Percentiles rank a stretch among this genome's conserved stretches.
These are phyloP conservation scores for Starmerella stellata DNA, from an alignment of 805 yeast genomes.

Conservation along the genomic window DNA sequence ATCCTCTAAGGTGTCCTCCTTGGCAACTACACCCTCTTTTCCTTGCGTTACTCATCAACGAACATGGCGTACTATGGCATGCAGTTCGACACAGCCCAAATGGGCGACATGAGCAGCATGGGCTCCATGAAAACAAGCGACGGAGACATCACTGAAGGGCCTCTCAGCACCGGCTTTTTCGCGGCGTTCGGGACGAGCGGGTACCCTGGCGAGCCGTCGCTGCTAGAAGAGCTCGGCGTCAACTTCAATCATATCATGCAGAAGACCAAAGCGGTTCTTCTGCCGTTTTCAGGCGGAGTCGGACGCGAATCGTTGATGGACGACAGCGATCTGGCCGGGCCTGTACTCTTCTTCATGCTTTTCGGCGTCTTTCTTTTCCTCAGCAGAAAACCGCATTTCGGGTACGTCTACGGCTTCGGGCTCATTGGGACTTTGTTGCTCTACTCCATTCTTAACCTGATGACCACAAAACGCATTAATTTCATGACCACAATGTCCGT, in stretches of 20 bases:
- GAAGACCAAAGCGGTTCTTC: slow-evolving; percentile 68
- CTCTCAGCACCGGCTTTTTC: slow-evolving; percentile 53
- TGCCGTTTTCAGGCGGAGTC: slow-evolving; percentile 39
- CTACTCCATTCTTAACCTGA: slow-evolving; percentile 67
- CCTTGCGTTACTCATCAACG: not conserved
- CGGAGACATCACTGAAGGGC: slow-evolving; percentile 4
- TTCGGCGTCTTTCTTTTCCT: slow-evolving; percentile 69
- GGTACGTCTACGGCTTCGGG: slow-evolving; percentile 92
- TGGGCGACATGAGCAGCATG: slow-evolving; percentile 10
- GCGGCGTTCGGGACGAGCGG: slow-evolving; percentile 91
- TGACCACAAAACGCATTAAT: slow-evolving; percentile 40
- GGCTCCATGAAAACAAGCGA: slow-evolving; percentile 6
- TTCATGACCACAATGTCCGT: slow-evolving; percentile 67
- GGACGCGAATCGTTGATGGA: slow-evolving; percentile 60
- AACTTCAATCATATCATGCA: slow-evolving; percentile 72
- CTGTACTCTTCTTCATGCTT: slow-evolving; percentile 66
- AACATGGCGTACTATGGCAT: slow-evolving; percentile 14
- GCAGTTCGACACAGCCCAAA: slow-evolving; percentile 7
- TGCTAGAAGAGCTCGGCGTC: slow-evolving; percentile 82
- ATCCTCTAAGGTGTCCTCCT: no score
- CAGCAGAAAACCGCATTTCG: slow-evolving; percentile 87
- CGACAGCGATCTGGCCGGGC: slow-evolving; percentile 91
- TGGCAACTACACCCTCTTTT: no score
- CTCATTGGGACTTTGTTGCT: slow-evolving; percentile 72
- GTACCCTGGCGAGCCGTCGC: slow-evolving; percentile 85